Evolutionary conservation across 2,329 filamentous ascomycete species (phyloP), one percentile per base, ranked within the genome.

Genomic region (Pyrenophora graminea): DNA sequence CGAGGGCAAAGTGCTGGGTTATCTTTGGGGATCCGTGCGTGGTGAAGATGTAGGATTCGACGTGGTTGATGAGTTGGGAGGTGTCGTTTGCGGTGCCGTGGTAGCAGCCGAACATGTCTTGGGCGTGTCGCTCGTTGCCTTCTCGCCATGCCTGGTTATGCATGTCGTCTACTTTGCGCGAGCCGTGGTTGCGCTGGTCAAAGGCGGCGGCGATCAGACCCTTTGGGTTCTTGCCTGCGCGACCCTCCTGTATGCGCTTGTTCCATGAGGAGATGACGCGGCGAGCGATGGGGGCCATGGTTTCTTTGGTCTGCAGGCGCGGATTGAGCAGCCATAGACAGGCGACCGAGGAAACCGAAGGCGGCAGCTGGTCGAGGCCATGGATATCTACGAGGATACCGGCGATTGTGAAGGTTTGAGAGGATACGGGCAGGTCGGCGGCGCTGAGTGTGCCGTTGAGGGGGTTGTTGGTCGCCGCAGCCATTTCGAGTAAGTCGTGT

Each of bases 301-400:
- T 82, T 48, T 84, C 83, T 67, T 89, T 86, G 0, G 79, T 84
- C 46, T 86, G 81, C 0, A 88, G 80, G 19, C 94, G 85, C 2
- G 90, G 90, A 69, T 97, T 91, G 15, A 97, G 83, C 10, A 97
- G 85, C 90, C 92, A 97, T n/a, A 97, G 82, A 64, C 89, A 90
- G 19, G 91, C 86, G 31, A 96, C 77, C 27, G 79, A 75, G 4
- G 71, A 72, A 3, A 80, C 76, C 12, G 80, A 74, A 0, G 78
- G 45, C 1, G 85, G 77, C 0, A 96, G 80, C 68, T 96, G 90
- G 25, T 85, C 76, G 2, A 96, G 82, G 15, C 93, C 92, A 73
- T 92, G 92, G 51, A 96, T 80, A 53, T 90, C 89, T 42, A 88
- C 85, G 8, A 89, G 79, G 46, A 97, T 84, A 39, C 91, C 91